These are phyloP conservation scores for Arctium minus DNA, from an alignment of 129 eudicot genomes.

Conservation along the genomic window DNA sequence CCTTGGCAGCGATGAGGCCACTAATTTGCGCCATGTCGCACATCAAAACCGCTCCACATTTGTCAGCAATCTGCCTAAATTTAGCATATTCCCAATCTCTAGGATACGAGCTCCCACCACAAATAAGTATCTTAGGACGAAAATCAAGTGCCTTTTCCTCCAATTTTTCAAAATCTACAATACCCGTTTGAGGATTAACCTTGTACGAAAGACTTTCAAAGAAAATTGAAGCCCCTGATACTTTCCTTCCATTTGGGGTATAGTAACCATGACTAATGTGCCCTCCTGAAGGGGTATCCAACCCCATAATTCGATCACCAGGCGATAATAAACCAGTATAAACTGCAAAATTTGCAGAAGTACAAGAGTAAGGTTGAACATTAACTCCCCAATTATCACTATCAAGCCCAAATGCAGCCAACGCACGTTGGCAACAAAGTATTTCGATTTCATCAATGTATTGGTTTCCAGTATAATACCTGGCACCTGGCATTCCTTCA, in stretches of 20 bases:
- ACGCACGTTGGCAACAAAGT: constrained; percentile 69
- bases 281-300: constrained; percentile 93
- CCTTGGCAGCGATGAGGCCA: constrained; percentile 97
- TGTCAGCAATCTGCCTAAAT: constrained; percentile 90
- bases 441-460: constrained; percentile 84
- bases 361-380: constrained; percentile 93
- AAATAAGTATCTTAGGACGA: constrained; percentile 94
- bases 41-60: constrained; percentile 89
- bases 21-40: constrained; percentile 99
- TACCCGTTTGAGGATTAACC: constrained; percentile 83
- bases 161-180: constrained; percentile 79
- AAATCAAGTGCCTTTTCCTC: constrained; percentile 90
- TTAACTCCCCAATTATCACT: constrained; percentile 84
- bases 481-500: constrained; percentile 88
- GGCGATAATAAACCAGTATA: constrained; percentile 83
- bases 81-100: constrained; percentile 88
- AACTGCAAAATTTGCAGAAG: constrained; percentile 90
- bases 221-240: constrained; percentile 92
- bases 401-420: constrained; percentile 73
- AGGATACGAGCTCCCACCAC: constrained; percentile 97
- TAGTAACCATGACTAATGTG: constrained; percentile 88
- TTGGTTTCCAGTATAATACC: constrained; percentile 89
- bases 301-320: constrained; percentile 91
- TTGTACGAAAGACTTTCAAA: constrained; percentile 83
- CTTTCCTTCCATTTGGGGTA: constrained; percentile 86